Percentiles rank a stretch among this genome's conserved stretches.
phyloP scores from a whole-genome alignment of 192 early-diverging fungal genomes.

The Rhizophagus prolifer region DNA sequence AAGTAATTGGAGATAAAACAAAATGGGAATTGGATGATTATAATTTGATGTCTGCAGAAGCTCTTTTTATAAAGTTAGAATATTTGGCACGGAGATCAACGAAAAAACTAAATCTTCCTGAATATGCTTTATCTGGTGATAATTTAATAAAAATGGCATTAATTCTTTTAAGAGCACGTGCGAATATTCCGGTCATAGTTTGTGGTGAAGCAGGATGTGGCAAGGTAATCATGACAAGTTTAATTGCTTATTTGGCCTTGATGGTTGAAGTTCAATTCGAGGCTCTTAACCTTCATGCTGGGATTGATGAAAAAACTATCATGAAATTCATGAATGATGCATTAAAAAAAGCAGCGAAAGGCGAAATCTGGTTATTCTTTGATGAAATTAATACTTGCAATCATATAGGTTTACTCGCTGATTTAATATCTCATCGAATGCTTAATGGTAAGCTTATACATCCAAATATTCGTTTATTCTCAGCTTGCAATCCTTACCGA shows the following conservation, averaged over 20 bases:
- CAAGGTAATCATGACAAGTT: background rate
- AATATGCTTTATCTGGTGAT: background rate
- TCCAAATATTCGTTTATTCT: background rate
- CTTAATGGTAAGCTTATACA: background rate
- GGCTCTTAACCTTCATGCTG: background rate
- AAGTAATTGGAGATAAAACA: background rate
- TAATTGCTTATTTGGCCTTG: background rate
- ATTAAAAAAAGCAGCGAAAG: background rate
- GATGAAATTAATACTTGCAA: background rate
- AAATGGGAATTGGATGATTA: slow-evolving; percentile 7
- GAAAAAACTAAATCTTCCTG: background rate
- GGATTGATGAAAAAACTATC: background rate
- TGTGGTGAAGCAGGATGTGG: background rate
- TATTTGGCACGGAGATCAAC: slow-evolving; percentile 14
- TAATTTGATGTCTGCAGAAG: background rate
- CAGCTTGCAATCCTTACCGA: background rate
- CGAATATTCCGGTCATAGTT: slow-evolving; percentile 10
- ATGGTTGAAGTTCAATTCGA: background rate
- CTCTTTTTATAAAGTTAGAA: slow-evolving; percentile 2
- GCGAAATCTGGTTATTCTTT: background rate
- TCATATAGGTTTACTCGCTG: background rate
- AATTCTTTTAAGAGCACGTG: background rate
- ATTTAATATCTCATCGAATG: background rate
- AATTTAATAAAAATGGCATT: slow-evolving; percentile 29
- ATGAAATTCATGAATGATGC: background rate